Evolutionary conservation across 352 stramenopile genomes (phyloP), one percentile per base, ranked within the genome.

Genomic region (Elongisporangium undulatum): DNA sequence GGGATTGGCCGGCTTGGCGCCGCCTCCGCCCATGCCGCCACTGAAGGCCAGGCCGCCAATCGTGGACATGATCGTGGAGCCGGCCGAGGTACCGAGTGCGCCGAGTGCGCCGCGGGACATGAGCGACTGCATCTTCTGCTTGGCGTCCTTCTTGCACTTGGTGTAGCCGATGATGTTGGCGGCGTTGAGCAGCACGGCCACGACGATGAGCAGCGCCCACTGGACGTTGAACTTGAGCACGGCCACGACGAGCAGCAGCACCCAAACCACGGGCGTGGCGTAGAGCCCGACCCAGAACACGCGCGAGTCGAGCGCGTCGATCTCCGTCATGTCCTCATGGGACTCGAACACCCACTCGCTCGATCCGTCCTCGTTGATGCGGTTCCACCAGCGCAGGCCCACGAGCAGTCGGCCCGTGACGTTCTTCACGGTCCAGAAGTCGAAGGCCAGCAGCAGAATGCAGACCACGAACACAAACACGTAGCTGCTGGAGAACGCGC

Each of bases 81-180:
- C 79, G 24, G 83, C 75, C 4, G 79, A 90, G 50, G 84, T 73
- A 49, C 80, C 66, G 19, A 93, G 69, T 15, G 82, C 83, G 10
- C 83, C 84, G 20, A 95, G 61, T 1, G 85, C 85, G 17, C 85
- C 82, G 38, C 86, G 67, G 16, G 85, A 89, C 78, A 95, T 90
- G 49, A 95, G 62, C 29, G 75, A 81, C 60, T 90, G 76, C 82
- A 95, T 92, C 63, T 92, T 93, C 45, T 89, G 68, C 56, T 87
- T 89, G 55, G 85, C 85, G 63, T 95, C 85, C 54, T 97, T 94
- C 77, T 94, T 97, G 75, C 96, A 98, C 66, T 98, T 97, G 59
- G 96, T 98, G 82, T 99, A 99, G 24, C 97, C 97, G 67, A 98
- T 97, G 51, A 99, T 98, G 75, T 99, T 99, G 51, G 96, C 95